Evolutionary conservation across 345 rosid species (phyloP).

Genomic region (Excoecaria cochinchinensis): DNA sequence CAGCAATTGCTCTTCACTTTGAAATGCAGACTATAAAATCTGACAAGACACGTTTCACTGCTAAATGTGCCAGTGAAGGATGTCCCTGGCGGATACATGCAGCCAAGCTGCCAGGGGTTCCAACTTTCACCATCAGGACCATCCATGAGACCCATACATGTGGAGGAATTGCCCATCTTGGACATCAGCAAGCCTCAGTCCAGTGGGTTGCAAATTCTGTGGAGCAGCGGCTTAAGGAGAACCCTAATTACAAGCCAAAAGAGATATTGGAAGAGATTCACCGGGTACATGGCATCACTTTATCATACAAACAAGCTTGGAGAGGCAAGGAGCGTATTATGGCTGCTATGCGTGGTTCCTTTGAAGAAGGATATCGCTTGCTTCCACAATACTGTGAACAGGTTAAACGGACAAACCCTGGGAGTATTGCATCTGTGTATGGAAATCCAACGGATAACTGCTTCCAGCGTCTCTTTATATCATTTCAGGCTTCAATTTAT

Average conservation of each 20-base stretch:
- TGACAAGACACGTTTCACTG: slow-evolving; percentile 98
- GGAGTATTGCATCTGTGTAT: slow-evolving; percentile 89
- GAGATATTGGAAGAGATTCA: slow-evolving; percentile 98
- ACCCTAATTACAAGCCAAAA: slow-evolving; percentile 93
- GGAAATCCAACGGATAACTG: slow-evolving; percentile 69
- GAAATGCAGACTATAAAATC: slow-evolving; percentile 98
- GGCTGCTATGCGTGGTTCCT: slow-evolving; percentile 99
- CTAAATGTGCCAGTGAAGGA: slow-evolving; percentile 94
- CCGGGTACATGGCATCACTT: slow-evolving; percentile 84
- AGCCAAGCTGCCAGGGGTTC: slow-evolving; percentile 97
- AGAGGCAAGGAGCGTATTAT: slow-evolving; percentile 97
- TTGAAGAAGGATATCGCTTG: slow-evolving; percentile 91
- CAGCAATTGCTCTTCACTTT: slow-evolving; percentile 94
- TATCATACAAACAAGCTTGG: slow-evolving; percentile 99
- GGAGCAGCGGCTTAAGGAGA: slow-evolving; percentile 86
- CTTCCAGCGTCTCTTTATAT: slow-evolving; percentile 94
- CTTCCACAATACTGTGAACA: slow-evolving; percentile 96
- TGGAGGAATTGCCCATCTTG: slow-evolving; percentile 93
- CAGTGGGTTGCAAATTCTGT: slow-evolving; percentile 98
- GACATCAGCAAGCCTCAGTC: slow-evolving; percentile 98
- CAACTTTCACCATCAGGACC: slow-evolving; percentile 92
- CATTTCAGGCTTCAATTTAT: slow-evolving; percentile 95
- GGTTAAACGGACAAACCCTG: slow-evolving; percentile 81
- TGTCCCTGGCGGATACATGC: slow-evolving; percentile 99
- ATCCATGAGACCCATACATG: slow-evolving; percentile 81